These are phyloP conservation scores for Fraxinus sp. DNA, from an alignment of 305 asterid species.

Conservation along the genomic window DNA sequence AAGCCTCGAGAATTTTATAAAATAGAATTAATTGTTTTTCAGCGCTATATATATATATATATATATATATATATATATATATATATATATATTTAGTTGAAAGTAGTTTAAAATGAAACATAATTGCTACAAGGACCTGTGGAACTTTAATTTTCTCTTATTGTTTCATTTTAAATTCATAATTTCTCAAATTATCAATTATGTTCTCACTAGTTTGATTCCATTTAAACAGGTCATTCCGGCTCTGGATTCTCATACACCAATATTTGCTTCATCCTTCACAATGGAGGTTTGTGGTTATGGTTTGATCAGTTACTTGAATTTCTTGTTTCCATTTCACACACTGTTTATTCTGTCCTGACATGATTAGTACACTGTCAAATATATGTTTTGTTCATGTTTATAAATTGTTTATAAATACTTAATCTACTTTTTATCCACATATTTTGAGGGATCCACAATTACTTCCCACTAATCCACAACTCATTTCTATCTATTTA, in stretches of 20 bases:
- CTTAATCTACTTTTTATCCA: not conserved
- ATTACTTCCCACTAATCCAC: not conserved
- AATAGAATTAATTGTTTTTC: too few relatives aligned
- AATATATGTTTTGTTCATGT: not conserved
- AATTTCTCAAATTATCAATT: constrained; percentile 9
- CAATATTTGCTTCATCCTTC: constrained; percentile 93
- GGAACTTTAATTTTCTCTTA: constrained; percentile 2
- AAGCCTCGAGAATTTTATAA: too few relatives aligned
- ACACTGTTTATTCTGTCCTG: constrained; percentile 3
- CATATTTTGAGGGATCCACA: not conserved
- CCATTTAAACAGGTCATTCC: constrained; percentile 80
- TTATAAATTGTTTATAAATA: not conserved
- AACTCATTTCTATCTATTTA: not conserved
- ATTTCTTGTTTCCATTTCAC: constrained; percentile 3
- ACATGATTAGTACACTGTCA: constrained; percentile 5
- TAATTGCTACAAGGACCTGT: not conserved
- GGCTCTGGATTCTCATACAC: constrained; percentile 84
- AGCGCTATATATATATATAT: too few relatives aligned
- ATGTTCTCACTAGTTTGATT: constrained; percentile 23
- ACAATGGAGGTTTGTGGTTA: constrained; percentile 83
- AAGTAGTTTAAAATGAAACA: too few relatives aligned
- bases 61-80: too few relatives aligned
- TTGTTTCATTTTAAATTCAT: constrained; percentile 5
- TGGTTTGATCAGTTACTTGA: constrained; percentile 17
- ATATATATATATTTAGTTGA: too few relatives aligned